Evolutionary conservation across 345 rosid species (phyloP), one percentile per base, ranked within the genome.

Genomic region (Gossypium arboreum): DNA sequence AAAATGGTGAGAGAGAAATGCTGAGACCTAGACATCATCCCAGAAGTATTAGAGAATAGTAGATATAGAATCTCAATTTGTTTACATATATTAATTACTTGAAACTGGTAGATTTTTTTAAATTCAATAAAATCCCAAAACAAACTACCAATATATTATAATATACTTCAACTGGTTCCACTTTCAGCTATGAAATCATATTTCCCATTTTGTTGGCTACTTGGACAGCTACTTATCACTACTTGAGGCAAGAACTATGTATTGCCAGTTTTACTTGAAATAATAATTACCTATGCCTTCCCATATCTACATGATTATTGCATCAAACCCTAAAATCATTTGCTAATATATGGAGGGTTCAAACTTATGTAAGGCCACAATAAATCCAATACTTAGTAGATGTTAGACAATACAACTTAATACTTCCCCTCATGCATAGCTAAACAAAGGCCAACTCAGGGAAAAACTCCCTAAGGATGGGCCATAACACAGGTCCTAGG

Each of bases 1-100:
- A 82, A 95, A 95, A 82, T 89, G 84, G 79, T 93, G 83, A 48
- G 91, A 81, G 69, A 95, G 98, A 84, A 93, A 95, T 79, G 99
- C 99, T 57, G 99, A 91, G 78, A 95, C 94, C 99, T 95, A 68
- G 8, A 77, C 18, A 74, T 24, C 61, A 73, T 74, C 41, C 70
- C 57, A 71, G 71, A 69, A 79, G 50, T 15, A 63, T 62, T 44
- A 44, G 29, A 24, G 41, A 25, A 68, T 51, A 79, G 44, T 39
- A 57, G 64, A 55, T 41, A 13, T 18, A 39, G 24, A 20, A 29
- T n/a, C 25, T 20, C 57, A 24, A 16, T 41, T 18, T 60, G 66
- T 34, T 57, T 52, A 59, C 61, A 34, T 24, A 57, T 25, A 48
- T 29, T 39, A 57, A 67, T 44, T 43, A 71, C 22, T 18, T 76